Conservation (phyloP, 75 land plant species). For the Chamaecyparis obtusa region DNA sequence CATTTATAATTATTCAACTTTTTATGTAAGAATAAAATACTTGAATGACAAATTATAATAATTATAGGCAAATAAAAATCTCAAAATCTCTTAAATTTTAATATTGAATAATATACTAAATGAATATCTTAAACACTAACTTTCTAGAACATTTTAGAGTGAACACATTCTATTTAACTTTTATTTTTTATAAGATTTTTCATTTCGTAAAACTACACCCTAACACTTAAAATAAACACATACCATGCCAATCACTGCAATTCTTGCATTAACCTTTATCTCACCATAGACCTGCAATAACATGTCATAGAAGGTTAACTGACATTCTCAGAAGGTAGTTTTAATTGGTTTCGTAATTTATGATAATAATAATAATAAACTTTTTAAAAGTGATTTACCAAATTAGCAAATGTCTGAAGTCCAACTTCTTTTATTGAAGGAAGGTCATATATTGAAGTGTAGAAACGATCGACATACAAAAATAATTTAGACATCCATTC, state of each 20-base stretch:
- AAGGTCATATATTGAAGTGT: conserved; percentile 67
- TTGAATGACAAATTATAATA: too few species aligned
- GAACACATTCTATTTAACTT: too few species aligned
- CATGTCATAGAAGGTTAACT: neutral
- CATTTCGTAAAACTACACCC: too few species aligned
- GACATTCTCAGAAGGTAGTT: neutral
- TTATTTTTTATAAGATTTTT: too few species aligned
- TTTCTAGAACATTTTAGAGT: too few species aligned
- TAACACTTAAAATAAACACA: conserved; percentile 30
- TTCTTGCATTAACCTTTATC: conserved; percentile 51
- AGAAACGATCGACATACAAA: conserved; percentile 80
- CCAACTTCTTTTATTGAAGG: conserved; percentile 86
- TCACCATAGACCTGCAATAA: neutral
- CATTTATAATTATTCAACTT: neutral
- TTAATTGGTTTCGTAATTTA: neutral
- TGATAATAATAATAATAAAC: too few species aligned
- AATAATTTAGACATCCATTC: conserved; percentile 86
- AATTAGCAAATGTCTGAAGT: conserved; percentile 61
- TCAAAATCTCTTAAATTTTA: too few species aligned
- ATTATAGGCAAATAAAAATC: too few species aligned
- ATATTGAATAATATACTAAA: too few species aligned
- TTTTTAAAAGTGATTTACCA: conserved; percentile 31
- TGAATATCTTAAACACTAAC: too few species aligned
- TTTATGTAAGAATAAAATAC: too few species aligned
- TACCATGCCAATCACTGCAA: conserved; percentile 70